Conservation (phyloP, 495 filamentous ascomycete species). For the Rhypophila decipiens region DNA sequence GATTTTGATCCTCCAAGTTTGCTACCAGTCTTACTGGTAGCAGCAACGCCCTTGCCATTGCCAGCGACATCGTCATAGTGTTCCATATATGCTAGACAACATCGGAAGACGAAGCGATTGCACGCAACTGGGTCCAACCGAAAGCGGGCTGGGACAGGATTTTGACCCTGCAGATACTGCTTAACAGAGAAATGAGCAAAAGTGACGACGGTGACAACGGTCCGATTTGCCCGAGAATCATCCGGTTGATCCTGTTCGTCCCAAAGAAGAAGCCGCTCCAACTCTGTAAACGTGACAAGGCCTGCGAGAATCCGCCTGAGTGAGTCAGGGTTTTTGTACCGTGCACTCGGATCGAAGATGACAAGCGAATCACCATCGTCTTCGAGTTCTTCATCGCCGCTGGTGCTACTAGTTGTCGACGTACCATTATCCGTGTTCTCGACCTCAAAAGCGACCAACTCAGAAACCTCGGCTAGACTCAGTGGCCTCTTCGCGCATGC, state of each 20-base stretch:
- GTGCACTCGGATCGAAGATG: neutral
- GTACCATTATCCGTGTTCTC: neutral
- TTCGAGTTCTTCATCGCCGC: neutral
- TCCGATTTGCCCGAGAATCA: no score
- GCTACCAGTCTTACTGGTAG: neutral
- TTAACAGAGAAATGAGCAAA: neutral
- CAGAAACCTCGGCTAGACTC: neutral
- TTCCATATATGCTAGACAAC: neutral
- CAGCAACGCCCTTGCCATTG: neutral
- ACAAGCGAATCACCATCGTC: neutral
- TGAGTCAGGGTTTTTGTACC: neutral
- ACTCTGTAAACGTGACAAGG: neutral
- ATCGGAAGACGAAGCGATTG: neutral
- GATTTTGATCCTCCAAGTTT: neutral
- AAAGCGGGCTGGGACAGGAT: neutral
- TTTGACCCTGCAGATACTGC: neutral
- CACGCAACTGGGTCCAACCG: neutral
- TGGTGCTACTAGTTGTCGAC: neutral
- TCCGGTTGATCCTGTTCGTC: neutral
- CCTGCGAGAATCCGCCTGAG: neutral
- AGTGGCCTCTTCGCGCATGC: neutral
- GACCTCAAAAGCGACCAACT: neutral
- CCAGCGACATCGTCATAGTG: neutral
- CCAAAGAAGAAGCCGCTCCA: neutral
- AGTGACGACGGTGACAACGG: neutral